Evolutionary conservation across 345 rosid species (phyloP).

Genomic region (Mangifera indica): DNA sequence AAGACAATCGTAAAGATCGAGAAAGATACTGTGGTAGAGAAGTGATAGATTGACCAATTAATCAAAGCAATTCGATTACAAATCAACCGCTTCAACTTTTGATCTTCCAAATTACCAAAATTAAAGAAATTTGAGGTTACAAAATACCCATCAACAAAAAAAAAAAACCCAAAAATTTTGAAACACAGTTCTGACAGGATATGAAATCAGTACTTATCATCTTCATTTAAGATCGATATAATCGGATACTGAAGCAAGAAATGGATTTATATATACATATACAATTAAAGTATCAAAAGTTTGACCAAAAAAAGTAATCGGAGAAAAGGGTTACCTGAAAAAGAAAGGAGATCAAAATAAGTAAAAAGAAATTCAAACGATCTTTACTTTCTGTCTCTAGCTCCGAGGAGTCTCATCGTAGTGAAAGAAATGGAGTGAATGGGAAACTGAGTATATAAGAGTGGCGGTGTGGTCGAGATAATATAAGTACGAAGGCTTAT

Average conservation of each 20-base stretch:
- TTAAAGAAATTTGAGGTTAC: not conserved
- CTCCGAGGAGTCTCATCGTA: not conserved
- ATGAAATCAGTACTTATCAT: not conserved
- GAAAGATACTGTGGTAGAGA: not conserved
- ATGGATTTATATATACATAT: no score
- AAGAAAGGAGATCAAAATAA: not conserved
- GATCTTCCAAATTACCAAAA: not conserved
- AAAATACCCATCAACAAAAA: not conserved
- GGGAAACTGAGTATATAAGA: not conserved
- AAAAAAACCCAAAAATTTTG: not conserved
- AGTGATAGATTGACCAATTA: not conserved
- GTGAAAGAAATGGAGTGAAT: not conserved
- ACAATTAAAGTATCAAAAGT: not conserved
- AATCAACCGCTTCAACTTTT: not conserved
- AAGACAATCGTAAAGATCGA: slow-evolving; percentile 5
- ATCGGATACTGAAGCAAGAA: not conserved
- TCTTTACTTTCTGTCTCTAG: not conserved
- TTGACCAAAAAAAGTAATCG: not conserved
- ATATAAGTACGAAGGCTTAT: not conserved
- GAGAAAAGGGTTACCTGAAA: not conserved
- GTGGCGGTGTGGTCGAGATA: not conserved
- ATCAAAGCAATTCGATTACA: not conserved
- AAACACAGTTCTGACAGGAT: not conserved
- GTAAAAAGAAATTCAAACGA: not conserved
- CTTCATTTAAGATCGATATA: not conserved